Evolutionary conservation across 192 early-diverging fungal species (phyloP).

Genomic region (Umbelopsis sp.): DNA sequence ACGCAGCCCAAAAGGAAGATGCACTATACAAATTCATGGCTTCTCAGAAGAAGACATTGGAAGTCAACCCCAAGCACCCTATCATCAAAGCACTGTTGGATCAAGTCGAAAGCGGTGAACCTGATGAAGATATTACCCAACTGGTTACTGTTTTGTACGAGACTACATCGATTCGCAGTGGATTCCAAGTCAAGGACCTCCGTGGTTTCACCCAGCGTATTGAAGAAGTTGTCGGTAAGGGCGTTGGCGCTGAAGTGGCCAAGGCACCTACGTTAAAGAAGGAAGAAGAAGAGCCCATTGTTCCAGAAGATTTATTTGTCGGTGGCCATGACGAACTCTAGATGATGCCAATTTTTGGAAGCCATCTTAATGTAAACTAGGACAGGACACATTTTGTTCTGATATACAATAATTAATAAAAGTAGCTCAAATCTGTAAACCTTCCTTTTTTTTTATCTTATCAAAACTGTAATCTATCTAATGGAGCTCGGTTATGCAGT

Average conservation of each 20-base stretch:
- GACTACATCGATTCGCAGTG: constrained; percentile 64
- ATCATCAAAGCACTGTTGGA: constrained; percentile 58
- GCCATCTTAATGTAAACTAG: too few species aligned
- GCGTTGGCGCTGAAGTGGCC: constrained; percentile 47
- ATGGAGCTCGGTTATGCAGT: neutral
- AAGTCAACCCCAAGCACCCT: constrained; percentile 72
- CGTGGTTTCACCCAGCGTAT: constrained; percentile 54
- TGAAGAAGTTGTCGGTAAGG: constrained; percentile 56
- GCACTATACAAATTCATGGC: constrained; percentile 50
- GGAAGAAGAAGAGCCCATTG: constrained; percentile 26
- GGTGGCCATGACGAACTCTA: constrained; percentile 18
- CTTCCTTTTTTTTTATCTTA: too few species aligned
- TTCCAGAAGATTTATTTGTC: constrained; percentile 27
- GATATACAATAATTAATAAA: neutral
- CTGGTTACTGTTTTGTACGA: constrained; percentile 64
- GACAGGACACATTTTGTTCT: too few species aligned
- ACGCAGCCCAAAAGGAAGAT: constrained; percentile 49
- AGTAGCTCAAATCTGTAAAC: neutral
- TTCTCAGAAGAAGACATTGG: constrained; percentile 64
- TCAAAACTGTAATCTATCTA: neutral
- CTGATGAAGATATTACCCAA: constrained; percentile 48
- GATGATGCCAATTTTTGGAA: neutral
- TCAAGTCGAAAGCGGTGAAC: constrained; percentile 47
- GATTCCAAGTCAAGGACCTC: constrained; percentile 61
- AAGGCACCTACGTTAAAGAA: constrained; percentile 50